These are phyloP conservation scores for Arachnomyces sp. DNA, from an alignment of 2,329 filamentous ascomycete species.

Conservation along the genomic window DNA sequence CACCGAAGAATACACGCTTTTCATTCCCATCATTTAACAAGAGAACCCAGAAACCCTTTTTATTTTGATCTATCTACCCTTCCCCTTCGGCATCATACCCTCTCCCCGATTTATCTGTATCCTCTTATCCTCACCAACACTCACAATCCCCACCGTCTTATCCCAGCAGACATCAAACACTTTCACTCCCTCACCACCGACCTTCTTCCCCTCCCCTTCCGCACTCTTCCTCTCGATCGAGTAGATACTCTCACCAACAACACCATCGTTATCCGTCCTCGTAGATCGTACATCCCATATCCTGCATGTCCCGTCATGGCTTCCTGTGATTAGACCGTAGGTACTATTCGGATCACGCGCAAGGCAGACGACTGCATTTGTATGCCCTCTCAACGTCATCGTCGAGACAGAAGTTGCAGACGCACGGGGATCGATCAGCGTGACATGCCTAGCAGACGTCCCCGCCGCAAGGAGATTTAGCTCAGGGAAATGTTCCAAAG, in stretches of 20 bases:
- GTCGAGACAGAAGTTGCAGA: slow-evolving; percentile 67
- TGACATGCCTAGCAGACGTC: slow-evolving; percentile 78
- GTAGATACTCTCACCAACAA: slow-evolving; percentile 63
- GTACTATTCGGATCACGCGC: slow-evolving; percentile 57
- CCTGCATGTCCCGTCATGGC: slow-evolving; percentile 83
- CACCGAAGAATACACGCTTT: slow-evolving; percentile 14
- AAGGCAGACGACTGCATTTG: slow-evolving; percentile 60
- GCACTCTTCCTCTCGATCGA: slow-evolving; percentile 68
- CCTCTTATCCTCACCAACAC: slow-evolving; percentile 84
- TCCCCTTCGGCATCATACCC: slow-evolving; percentile 32
- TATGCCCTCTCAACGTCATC: slow-evolving; percentile 86
- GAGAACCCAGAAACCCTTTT: slow-evolving; percentile 19
- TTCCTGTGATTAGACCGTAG: slow-evolving; percentile 79
- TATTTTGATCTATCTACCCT: slow-evolving; percentile 22
- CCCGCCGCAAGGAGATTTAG: slow-evolving; percentile 61
- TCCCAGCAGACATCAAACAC: slow-evolving; percentile 88
- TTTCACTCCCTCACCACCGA: slow-evolving; percentile 76
- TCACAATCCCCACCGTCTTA: slow-evolving; percentile 75
- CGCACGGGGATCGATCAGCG: slow-evolving; percentile 81
- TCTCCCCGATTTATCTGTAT: slow-evolving; percentile 79
- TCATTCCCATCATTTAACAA: slow-evolving; percentile 7
- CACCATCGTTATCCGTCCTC: slow-evolving; percentile 52
- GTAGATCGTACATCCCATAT: slow-evolving; percentile 81
- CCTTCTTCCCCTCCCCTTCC: slow-evolving; percentile 53
- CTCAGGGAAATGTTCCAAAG: slow-evolving; percentile 63